Evolutionary conservation across 2,329 filamentous ascomycete genomes (phyloP).

Genomic region (Blumeria hordei): DNA sequence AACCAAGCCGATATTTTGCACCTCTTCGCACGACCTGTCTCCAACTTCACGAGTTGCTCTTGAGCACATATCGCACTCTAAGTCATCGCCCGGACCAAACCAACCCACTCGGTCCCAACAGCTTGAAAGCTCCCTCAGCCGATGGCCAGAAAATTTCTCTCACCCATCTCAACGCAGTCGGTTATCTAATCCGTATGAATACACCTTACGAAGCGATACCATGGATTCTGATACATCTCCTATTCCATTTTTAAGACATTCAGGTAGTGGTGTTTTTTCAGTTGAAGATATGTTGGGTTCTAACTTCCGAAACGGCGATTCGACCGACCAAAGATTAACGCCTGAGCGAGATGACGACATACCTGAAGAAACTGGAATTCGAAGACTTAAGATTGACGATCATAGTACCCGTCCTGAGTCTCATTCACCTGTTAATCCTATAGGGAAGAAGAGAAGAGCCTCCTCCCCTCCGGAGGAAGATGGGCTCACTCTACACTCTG

Average conservation of each 20-base stretch:
- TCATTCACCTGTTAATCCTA: slow-evolving; percentile 15
- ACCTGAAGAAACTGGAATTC: slow-evolving; percentile 26
- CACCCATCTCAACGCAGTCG: slow-evolving; percentile 6
- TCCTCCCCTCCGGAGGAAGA: slow-evolving; percentile 34
- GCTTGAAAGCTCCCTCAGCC: slow-evolving; percentile 12
- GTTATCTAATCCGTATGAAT: no score
- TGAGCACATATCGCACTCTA: slow-evolving; percentile 13
- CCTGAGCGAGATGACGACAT: slow-evolving; percentile 19
- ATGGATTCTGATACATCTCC: slow-evolving; percentile 13
- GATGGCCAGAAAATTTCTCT: slow-evolving; percentile 10
- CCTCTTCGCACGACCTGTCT: slow-evolving; percentile 14
- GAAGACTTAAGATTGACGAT: slow-evolving; percentile 27
- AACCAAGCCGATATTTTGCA: slow-evolving; percentile 12
- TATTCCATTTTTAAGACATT: slow-evolving; percentile 17
- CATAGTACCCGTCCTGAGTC: slow-evolving; percentile 16
- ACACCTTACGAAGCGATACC: slow-evolving; percentile 11
- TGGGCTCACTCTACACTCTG: slow-evolving; percentile 13
- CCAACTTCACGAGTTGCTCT: slow-evolving; percentile 13
- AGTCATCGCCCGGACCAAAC: slow-evolving; percentile 16
- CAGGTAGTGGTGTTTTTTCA: slow-evolving; percentile 20
- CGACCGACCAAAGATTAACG: slow-evolving; percentile 32
- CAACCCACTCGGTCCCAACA: slow-evolving; percentile 8
- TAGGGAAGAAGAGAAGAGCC: slow-evolving; percentile 38
- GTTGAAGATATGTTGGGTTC: slow-evolving; percentile 25
- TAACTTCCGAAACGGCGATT: slow-evolving; percentile 28